These are phyloP conservation scores for Brassica incana DNA, from an alignment of 345 rosid genomes.

Conservation along the genomic window DNA sequence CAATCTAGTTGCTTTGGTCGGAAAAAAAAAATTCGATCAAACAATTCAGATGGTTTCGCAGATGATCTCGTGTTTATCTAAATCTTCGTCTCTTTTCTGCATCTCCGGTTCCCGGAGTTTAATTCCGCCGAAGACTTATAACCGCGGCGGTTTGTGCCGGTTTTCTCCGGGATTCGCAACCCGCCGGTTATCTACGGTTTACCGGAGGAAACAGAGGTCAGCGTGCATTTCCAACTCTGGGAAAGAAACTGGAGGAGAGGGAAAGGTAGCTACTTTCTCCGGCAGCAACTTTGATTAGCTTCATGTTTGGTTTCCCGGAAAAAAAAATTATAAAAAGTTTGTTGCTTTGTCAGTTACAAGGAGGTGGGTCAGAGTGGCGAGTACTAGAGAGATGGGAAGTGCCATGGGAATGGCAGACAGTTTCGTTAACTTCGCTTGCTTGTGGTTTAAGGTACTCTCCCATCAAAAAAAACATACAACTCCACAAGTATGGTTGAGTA, in stretches of 20 bases:
- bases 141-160: constrained; percentile 18
- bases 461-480: not conserved
- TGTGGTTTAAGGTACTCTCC: constrained; percentile 77
- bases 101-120: constrained; percentile 28
- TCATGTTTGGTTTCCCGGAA: constrained; percentile 6
- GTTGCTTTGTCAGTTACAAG: constrained; percentile 2
- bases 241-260: constrained; percentile 49
- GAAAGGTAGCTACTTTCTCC: constrained; percentile 6
- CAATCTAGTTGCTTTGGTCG: constrained; percentile 5
- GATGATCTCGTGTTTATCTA: constrained; percentile 41
- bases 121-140: not conserved
- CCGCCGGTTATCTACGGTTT: constrained; percentile 24
- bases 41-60: constrained; percentile 44
- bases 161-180: constrained; percentile 28
- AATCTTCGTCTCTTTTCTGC: constrained; percentile 41
- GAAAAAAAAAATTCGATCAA: not conserved
- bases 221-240: constrained; percentile 52
- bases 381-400: constrained; percentile 84
- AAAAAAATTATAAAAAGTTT: not conserved
- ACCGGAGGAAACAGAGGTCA: constrained; percentile 31
- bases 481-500: constrained; percentile 6
- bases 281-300: not conserved
- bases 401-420: constrained; percentile 93
- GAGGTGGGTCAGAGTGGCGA: constrained; percentile 52
- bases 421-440: constrained; percentile 81